Percentiles rank a stretch among this genome's conserved stretches.
Conservation (phyloP, 139 green algal species). For the Tetradesmus obliquus region DNA sequence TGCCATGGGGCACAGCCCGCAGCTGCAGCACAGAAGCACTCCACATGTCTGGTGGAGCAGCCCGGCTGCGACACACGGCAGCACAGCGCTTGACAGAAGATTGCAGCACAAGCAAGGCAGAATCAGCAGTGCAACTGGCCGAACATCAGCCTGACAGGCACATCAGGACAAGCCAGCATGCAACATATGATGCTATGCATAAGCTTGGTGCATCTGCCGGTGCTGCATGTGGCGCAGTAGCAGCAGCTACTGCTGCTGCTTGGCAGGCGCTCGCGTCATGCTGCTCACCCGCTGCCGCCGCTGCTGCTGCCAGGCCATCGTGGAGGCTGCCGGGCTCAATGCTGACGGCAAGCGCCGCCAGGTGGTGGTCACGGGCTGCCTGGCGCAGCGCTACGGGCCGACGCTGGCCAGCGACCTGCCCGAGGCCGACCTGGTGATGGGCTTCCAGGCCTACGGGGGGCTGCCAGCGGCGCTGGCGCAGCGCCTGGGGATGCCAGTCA, state of each 20-base stretch:
- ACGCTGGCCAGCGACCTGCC: constrained; percentile 83
- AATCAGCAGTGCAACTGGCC: too few relatives aligned
- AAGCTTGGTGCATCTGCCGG: too few relatives aligned
- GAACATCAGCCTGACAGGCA: too few relatives aligned
- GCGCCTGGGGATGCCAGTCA: constrained; percentile 56
- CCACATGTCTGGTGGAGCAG: too few relatives aligned
- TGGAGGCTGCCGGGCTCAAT: constrained; percentile 81
- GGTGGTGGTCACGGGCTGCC: constrained; percentile 91
- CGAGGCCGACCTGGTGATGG: constrained; percentile 88
- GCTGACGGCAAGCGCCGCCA: constrained; percentile 63
- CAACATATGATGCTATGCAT: too few relatives aligned
- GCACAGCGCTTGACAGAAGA: too few relatives aligned
- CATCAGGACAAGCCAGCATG: too few relatives aligned
- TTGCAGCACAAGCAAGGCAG: too few relatives aligned
- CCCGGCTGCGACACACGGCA: too few relatives aligned
- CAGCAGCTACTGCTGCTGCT: not conserved
- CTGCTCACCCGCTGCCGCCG: too few relatives aligned
- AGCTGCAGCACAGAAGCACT: not conserved
- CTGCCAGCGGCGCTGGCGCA: constrained; percentile 63
- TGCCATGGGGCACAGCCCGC: not conserved
- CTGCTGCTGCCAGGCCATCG: constrained; percentile 72
- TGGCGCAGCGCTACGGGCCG: constrained; percentile 88
- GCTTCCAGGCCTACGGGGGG: constrained; percentile 81
- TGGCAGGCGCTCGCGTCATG: not conserved
- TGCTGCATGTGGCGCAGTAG: too few relatives aligned